These are phyloP conservation scores for Amylostereum chailletii DNA, from an alignment of 1,284 basidiomycete species.

Conservation along the genomic window DNA sequence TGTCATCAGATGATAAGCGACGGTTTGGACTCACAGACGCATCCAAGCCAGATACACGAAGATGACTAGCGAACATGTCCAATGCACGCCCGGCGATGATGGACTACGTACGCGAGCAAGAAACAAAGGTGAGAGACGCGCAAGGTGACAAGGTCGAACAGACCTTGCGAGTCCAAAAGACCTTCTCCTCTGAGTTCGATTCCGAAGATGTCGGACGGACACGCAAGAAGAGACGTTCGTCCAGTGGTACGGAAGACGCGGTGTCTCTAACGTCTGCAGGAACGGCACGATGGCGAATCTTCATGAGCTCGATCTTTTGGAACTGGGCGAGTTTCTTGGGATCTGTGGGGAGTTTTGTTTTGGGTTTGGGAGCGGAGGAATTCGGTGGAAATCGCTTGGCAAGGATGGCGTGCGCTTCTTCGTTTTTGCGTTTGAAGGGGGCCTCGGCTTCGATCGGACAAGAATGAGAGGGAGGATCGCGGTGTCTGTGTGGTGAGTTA, in stretches of 20 bases:
- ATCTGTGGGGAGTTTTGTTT: conserved; percentile 31
- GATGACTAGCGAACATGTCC: conserved; percentile 25
- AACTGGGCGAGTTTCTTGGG: conserved; percentile 46
- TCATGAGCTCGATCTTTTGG: conserved; percentile 57
- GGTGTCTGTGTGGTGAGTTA: conserved; percentile 35
- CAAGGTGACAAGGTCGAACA: neutral
- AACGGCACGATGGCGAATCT: conserved; percentile 59
- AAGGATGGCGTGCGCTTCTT: conserved; percentile 43
- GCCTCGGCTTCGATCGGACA: conserved; percentile 26
- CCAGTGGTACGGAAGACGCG: conserved; percentile 31
- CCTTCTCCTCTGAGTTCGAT: conserved; percentile 21
- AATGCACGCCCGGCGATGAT: conserved; percentile 27
- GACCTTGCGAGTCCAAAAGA: conserved; percentile 68
- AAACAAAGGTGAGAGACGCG: neutral
- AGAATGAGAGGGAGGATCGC: conserved; percentile 47
- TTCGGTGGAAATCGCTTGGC: conserved; percentile 41
- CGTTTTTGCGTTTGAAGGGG: conserved; percentile 27
- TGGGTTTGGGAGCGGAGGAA: conserved; percentile 14
- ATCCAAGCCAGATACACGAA: conserved; percentile 14
- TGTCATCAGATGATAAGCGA: neutral
- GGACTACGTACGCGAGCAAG: conserved; percentile 16
- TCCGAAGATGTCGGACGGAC: conserved; percentile 25
- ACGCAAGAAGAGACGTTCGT: conserved; percentile 50
- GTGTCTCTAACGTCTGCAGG: conserved; percentile 54
- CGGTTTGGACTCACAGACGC: conserved; percentile 8